Conservation (phyloP, 2,329 filamentous ascomycete species). For the Phyllosticta ampelicida region DNA sequence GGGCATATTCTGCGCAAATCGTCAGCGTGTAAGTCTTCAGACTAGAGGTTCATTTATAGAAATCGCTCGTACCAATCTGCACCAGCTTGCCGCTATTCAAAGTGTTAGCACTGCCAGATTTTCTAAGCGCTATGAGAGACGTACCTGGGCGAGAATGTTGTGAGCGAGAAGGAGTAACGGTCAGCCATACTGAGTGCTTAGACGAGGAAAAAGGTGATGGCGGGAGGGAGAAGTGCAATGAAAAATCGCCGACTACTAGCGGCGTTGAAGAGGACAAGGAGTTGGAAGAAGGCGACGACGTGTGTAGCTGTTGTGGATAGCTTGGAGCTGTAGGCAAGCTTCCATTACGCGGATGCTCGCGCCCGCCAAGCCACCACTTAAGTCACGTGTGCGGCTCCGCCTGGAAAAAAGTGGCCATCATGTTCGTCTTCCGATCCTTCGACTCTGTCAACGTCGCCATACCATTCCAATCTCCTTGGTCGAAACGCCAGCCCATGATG, state of each 20-base stretch:
- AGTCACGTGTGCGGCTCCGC: slow-evolving; percentile 7
- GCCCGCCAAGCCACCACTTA: slow-evolving; percentile 1
- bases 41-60: neutral
- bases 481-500: slow-evolving; percentile 1
- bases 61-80: slow-evolving; percentile 65
- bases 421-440: neutral
- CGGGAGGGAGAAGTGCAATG: neutral
- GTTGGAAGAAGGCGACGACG: slow-evolving; percentile 12
- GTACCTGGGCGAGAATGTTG: slow-evolving; percentile 98
- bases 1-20: slow-evolving; percentile 70
- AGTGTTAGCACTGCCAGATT: slow-evolving; percentile 34
- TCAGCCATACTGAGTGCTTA: slow-evolving; percentile 65
- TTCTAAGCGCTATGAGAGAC: slow-evolving; percentile 20
- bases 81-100: slow-evolving; percentile 83
- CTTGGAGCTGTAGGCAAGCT: slow-evolving; percentile 26
- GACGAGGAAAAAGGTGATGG: slow-evolving; percentile 1
- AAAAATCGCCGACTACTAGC: slow-evolving; percentile 1
- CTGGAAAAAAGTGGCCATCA: slow-evolving; percentile 9
- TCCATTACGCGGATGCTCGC: slow-evolving; percentile 11
- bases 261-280: slow-evolving; percentile 7
- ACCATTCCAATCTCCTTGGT: neutral
- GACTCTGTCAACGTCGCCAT: neutral
- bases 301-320: slow-evolving; percentile 10
- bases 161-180: slow-evolving; percentile 98
- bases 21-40: slow-evolving; percentile 15